Evolutionary conservation across 2,329 filamentous ascomycete species (phyloP).

Genomic region (Chalara sp.): DNA sequence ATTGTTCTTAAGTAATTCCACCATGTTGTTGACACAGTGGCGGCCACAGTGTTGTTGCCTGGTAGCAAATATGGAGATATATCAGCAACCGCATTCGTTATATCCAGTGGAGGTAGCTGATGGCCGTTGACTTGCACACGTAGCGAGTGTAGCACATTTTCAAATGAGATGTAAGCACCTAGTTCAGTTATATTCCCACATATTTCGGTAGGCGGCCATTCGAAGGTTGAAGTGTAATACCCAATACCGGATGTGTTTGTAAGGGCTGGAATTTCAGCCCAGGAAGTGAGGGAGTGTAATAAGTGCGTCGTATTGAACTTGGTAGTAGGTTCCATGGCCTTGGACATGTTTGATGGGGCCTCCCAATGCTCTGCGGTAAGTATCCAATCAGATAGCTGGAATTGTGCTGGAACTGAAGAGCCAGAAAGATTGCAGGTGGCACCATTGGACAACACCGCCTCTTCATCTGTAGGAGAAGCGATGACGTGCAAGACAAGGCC

Average conservation of each 20-base stretch:
- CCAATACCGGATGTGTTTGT: slow-evolving; percentile 28
- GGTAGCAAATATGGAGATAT: slow-evolving; percentile 4
- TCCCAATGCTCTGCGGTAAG: slow-evolving; percentile 33
- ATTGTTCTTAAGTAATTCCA: too few species aligned
- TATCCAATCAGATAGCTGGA: slow-evolving; percentile 27
- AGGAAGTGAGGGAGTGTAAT: slow-evolving; percentile 26
- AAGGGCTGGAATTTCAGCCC: slow-evolving; percentile 26
- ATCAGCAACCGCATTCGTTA: slow-evolving; percentile 2
- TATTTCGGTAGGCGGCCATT: background rate
- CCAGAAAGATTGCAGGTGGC: too few species aligned
- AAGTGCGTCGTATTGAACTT: slow-evolving; percentile 27
- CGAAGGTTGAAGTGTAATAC: slow-evolving; percentile 23
- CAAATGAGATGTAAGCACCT: slow-evolving; percentile 5
- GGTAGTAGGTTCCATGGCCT: slow-evolving; percentile 14
- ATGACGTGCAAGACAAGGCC: too few species aligned
- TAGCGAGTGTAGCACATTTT: slow-evolving; percentile 2
- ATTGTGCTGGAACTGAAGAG: too few species aligned
- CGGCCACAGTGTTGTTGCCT: slow-evolving; percentile 5
- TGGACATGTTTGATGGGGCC: slow-evolving; percentile 28
- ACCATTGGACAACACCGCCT: too few species aligned
- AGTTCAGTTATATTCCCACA: background rate
- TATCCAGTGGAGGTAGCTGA: slow-evolving; percentile 2
- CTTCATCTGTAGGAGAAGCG: too few species aligned
- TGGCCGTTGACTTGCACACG: slow-evolving; percentile 6
- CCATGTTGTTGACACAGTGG: background rate